Conservation (phyloP, 2,329 filamentous ascomycete genomes). For the Pseudogymnoascus sp. region DNA sequence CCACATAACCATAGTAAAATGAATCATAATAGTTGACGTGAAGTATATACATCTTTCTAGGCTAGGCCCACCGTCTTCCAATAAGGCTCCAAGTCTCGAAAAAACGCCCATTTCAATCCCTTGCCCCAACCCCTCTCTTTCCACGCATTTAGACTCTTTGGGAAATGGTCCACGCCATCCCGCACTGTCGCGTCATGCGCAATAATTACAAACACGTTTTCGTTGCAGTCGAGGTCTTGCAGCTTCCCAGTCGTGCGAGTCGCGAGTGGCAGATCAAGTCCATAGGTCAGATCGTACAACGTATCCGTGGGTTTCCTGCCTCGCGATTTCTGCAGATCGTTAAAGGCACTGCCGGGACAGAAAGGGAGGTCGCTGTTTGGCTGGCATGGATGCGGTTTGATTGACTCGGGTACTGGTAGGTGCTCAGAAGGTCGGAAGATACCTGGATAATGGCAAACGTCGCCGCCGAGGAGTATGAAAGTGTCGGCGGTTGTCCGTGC, state of each 20-base stretch:
- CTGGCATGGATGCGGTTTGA: constrained; percentile 32
- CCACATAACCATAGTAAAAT: too few species aligned
- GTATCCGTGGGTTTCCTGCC: constrained; percentile 20
- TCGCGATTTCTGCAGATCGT: constrained; percentile 20
- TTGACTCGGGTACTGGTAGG: constrained; percentile 29
- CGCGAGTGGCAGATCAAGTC: constrained; percentile 18
- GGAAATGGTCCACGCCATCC: constrained; percentile 38
- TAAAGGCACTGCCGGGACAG: constrained; percentile 20
- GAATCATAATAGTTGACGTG: too few species aligned
- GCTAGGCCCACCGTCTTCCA: background rate
- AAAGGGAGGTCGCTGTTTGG: constrained; percentile 9
- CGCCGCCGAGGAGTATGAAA: constrained; percentile 36
- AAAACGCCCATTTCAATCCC: constrained; percentile 37
- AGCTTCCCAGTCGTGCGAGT: constrained; percentile 32
- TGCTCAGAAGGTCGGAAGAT: constrained; percentile 31
- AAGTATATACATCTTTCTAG: too few species aligned
- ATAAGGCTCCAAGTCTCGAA: constrained; percentile 34
- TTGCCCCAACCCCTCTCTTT: constrained; percentile 34
- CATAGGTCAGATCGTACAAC: constrained; percentile 23
- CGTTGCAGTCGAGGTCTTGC: constrained; percentile 35
- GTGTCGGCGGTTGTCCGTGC: constrained; percentile 32
- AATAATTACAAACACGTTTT: constrained; percentile 34
- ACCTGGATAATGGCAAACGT: constrained; percentile 34
- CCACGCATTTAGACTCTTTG: constrained; percentile 37
- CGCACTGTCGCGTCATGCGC: constrained; percentile 37